Percentiles rank a stretch among this genome's conserved stretches.
Conservation (phyloP, 2,329 filamentous ascomycete genomes). For the Sclerotiophoma versabilis region DNA sequence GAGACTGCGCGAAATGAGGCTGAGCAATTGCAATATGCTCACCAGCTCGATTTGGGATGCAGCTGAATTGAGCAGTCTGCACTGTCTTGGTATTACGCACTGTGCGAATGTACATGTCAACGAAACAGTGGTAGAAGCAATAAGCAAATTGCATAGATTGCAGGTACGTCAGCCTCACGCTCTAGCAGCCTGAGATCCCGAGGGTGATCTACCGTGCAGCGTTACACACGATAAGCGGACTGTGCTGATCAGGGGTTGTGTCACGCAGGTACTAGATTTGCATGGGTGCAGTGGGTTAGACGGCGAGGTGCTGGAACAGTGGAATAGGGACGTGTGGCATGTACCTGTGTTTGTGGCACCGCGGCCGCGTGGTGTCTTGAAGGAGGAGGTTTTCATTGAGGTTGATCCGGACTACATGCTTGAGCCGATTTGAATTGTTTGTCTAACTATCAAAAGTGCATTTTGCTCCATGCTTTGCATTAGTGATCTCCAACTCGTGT, state of each 20-base stretch:
- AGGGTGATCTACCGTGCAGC: slow-evolving; percentile 24
- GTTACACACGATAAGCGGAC: slow-evolving; percentile 28
- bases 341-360: slow-evolving; percentile 37
- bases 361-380: slow-evolving; percentile 1
- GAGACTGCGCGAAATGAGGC: neutral
- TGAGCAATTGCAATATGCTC: slow-evolving; percentile 10
- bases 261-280: slow-evolving; percentile 35
- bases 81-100: neutral
- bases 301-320: slow-evolving; percentile 25
- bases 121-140: slow-evolving; percentile 4
- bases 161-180: slow-evolving; percentile 8
- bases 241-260: slow-evolving; percentile 16
- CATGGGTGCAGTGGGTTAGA: slow-evolving; percentile 37
- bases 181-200: neutral
- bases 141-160: slow-evolving; percentile 14
- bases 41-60: slow-evolving; percentile 4
- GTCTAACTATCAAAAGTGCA: neutral
- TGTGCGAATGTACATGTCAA: slow-evolving; percentile 3
- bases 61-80: neutral
- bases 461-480: neutral
- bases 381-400: slow-evolving; percentile 33
- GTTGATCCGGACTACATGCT: slow-evolving; percentile 42
- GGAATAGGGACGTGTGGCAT: slow-evolving; percentile 35
- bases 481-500: neutral
- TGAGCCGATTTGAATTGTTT: neutral